Evolutionary conservation across 2,329 filamentous ascomycete genomes (phyloP).

Genomic region (Fusarium humuli): DNA sequence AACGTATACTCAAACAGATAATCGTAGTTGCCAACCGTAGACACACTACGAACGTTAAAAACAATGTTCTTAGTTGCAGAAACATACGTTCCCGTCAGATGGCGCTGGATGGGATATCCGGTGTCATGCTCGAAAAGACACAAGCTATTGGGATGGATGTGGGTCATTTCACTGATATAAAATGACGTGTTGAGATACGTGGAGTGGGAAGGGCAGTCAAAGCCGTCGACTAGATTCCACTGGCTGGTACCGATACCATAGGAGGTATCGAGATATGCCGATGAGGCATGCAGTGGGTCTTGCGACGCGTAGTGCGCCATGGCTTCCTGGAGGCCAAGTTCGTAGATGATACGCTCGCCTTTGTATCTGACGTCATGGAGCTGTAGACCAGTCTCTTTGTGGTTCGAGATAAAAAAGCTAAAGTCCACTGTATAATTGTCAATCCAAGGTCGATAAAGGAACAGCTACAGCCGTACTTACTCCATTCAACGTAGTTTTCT

Average conservation of each 20-base stretch:
- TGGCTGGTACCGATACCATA: slow-evolving; percentile 61
- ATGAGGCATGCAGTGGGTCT: slow-evolving; percentile 60
- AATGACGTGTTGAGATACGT: slow-evolving; percentile 62
- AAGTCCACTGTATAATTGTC: slow-evolving; percentile 52
- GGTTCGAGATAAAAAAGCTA: slow-evolving; percentile 64
- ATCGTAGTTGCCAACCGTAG: slow-evolving; percentile 67
- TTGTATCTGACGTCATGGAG: slow-evolving; percentile 66
- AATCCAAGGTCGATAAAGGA: neutral
- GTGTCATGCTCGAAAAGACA: slow-evolving; percentile 67
- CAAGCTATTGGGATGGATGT: slow-evolving; percentile 61
- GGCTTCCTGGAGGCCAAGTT: slow-evolving; percentile 67
- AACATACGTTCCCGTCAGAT: slow-evolving; percentile 56
- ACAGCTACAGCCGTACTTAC: neutral
- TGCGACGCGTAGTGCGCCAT: slow-evolving; percentile 63
- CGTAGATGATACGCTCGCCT: slow-evolving; percentile 66
- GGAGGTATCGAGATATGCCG: slow-evolving; percentile 60
- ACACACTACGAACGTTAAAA: slow-evolving; percentile 60
- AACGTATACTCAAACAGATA: slow-evolving; percentile 64
- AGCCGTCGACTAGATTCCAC: slow-evolving; percentile 60
- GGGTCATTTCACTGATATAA: slow-evolving; percentile 57
- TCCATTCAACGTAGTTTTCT: slow-evolving; percentile 33
- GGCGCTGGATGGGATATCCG: slow-evolving; percentile 62
- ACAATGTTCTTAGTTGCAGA: slow-evolving; percentile 60
- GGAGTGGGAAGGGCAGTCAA: slow-evolving; percentile 64
- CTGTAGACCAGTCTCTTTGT: slow-evolving; percentile 60